Conservation (phyloP, 2,329 filamentous ascomycete genomes). For the Polychaeton citri region DNA sequence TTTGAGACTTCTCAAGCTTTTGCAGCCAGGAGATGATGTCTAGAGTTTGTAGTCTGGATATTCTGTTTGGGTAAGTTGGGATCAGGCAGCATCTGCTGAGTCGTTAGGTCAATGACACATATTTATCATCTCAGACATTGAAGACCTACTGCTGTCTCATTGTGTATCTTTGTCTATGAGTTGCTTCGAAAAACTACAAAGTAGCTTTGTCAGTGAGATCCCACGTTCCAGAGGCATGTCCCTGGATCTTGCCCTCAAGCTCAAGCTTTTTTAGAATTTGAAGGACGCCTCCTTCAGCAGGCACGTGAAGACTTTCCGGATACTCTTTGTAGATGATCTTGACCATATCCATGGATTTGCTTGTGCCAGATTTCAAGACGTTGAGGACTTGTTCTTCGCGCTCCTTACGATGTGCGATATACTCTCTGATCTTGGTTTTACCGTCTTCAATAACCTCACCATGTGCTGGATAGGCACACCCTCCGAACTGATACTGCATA, state of each 20-base stretch:
- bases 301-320: slow-evolving; percentile 57
- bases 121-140: no score
- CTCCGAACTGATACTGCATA: slow-evolving; percentile 54
- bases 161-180: no score
- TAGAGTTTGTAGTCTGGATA: no score
- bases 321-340: slow-evolving; percentile 74
- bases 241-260: slow-evolving; percentile 53
- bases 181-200: no score
- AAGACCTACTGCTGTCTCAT: no score
- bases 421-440: slow-evolving; percentile 59
- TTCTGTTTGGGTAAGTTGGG: no score
- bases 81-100: no score
- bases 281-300: slow-evolving; percentile 62
- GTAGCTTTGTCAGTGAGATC: slow-evolving; percentile 9
- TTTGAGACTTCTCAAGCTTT: no score
- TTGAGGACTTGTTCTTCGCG: slow-evolving; percentile 67
- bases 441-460: slow-evolving; percentile 67
- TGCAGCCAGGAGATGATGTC: no score
- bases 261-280: slow-evolving; percentile 72
- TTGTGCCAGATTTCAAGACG: slow-evolving; percentile 32
- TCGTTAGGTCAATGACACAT: no score
- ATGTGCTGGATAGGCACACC: slow-evolving; percentile 76
- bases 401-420: slow-evolving; percentile 67
- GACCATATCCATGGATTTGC: slow-evolving; percentile 68
- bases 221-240: slow-evolving; percentile 23